Evolutionary conservation across 371 early-diverging fungal species (phyloP).

Genomic region (Capniomyces stellatus): DNA sequence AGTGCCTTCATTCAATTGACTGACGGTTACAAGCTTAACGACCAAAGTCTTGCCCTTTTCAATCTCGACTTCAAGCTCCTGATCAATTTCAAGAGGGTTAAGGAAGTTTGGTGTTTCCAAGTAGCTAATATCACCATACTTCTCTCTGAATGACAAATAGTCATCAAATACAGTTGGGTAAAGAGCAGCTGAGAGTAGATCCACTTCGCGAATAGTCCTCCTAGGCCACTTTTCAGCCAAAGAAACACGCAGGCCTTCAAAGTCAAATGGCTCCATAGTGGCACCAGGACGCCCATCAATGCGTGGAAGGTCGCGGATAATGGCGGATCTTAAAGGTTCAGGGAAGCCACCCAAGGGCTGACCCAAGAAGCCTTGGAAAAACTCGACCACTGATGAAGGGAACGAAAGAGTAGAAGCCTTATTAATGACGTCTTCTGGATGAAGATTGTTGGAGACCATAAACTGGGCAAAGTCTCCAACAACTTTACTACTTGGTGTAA

Average conservation of each 20-base stretch:
- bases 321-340: slow-evolving; percentile 65
- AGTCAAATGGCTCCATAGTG: slow-evolving; percentile 54
- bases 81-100: slow-evolving; percentile 59
- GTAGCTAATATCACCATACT: slow-evolving; percentile 67
- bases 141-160: slow-evolving; percentile 43
- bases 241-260: slow-evolving; percentile 43
- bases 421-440: slow-evolving; percentile 51
- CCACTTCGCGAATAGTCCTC: slow-evolving; percentile 58
- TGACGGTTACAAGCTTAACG: slow-evolving; percentile 76
- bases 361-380: slow-evolving; percentile 88
- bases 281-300: slow-evolving; percentile 80
- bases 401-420: slow-evolving; percentile 61
- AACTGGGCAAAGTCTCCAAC: slow-evolving; percentile 95
- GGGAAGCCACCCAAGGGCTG: slow-evolving; percentile 89
- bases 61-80: slow-evolving; percentile 72
- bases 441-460: slow-evolving; percentile 76
- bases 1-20: slow-evolving; percentile 46
- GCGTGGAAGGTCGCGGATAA: slow-evolving; percentile 52
- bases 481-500: slow-evolving; percentile 91
- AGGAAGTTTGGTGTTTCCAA: slow-evolving; percentile 84
- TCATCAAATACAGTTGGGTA: slow-evolving; percentile 92
- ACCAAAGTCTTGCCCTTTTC: slow-evolving; percentile 80
- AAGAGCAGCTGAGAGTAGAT: slow-evolving; percentile 69
- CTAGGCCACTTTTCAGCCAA: slow-evolving; percentile 59
- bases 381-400: slow-evolving; percentile 85